These are phyloP conservation scores for Phialocephala subalpina DNA, from an alignment of 2,329 filamentous ascomycete genomes.

Conservation along the genomic window DNA sequence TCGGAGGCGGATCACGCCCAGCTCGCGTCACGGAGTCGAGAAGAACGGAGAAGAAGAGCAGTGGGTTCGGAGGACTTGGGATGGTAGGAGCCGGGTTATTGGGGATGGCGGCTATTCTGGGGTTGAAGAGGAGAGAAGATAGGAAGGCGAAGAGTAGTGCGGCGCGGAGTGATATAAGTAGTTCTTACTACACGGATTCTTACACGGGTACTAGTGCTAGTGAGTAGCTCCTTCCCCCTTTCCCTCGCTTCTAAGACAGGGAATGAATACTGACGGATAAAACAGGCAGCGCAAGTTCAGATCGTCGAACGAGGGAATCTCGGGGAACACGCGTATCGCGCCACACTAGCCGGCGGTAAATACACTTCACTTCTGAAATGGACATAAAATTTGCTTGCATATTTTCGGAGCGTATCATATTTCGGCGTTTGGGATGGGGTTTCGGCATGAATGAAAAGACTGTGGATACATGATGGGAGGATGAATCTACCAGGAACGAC, in stretches of 20 bases:
- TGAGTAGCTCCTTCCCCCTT: constrained; percentile 33
- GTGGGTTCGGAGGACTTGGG: constrained; percentile 60
- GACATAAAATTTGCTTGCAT: constrained; percentile 14
- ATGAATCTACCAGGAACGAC: constrained; percentile 6
- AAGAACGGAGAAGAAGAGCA: constrained; percentile 54
- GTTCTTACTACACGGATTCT: constrained; percentile 43
- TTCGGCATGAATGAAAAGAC: constrained; percentile 6
- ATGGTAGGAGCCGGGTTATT: constrained; percentile 46
- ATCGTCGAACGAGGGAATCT: constrained; percentile 39
- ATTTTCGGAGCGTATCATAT: constrained; percentile 6
- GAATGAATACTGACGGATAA: neutral
- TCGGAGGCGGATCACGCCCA: constrained; percentile 55
- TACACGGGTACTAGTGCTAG: constrained; percentile 44
- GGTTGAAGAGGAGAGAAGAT: constrained; percentile 42
- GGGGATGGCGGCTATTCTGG: constrained; percentile 41
- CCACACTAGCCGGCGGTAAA: constrained; percentile 18
- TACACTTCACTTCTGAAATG: neutral
- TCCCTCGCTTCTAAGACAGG: constrained; percentile 2
- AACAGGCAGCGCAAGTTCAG: constrained; percentile 42
- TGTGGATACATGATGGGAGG: neutral
- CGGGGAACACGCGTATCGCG: constrained; percentile 31
- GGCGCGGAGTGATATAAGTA: constrained; percentile 37
- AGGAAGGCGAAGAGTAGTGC: constrained; percentile 33
- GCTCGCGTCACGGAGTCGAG: constrained; percentile 51
- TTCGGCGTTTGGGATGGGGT: constrained; percentile 6